Base-by-base conservation (phyloP, 1,284 basidiomycete genomes). In the Ustilago sp. region DNA sequence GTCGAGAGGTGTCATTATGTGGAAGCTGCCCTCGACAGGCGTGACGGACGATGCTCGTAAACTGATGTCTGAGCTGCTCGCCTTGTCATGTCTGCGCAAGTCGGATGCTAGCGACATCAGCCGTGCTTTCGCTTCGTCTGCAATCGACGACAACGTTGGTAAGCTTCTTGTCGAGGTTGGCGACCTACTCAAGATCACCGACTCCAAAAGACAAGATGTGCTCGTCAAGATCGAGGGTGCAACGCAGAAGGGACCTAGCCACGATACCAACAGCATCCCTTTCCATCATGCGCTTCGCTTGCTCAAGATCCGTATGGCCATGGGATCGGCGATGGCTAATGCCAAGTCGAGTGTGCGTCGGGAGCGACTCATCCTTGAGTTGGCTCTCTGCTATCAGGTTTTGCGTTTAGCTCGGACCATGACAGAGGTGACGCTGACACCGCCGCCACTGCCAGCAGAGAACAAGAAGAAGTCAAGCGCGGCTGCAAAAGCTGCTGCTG, bases 261-360 rank as follows among this genome's bases (percentile, higher is more conserved):
- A 73, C 53, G 70, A 73, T 45, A 61, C 70, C 19, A 73, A 73
- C 41, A 63, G 61, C 45, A 60, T 67, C 32, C 65, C 63, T 7
- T 63, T 77, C 32, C 57, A 61, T 19, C 75, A 77, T 8, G 63
- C 63, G 34, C 63, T 77, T 36, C 63, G 71, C 7, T 59, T 78
- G 48, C 65, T 78, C n/a, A 61, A 75, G 63, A 62, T 68, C n/a
- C 71, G 75, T 12, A 73, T 69, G 63, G 62, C 54, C 4, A 69
- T 67, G 52, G 58, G 59, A n/a, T n/a, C 23, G 12, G 34, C 19
- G 3, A 28, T 34, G 9, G n/a, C 36, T 8, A 13, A 36, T 1
- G 11, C 43, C 12, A 34, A 56, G 17, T 8, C 60, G 2, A n/a
- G 13, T 6, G 52, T 38, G 11, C 56, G 63, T 2, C 8, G 63